Conservation (phyloP, 2,329 filamentous ascomycete genomes). For the Xylaria sp. region DNA sequence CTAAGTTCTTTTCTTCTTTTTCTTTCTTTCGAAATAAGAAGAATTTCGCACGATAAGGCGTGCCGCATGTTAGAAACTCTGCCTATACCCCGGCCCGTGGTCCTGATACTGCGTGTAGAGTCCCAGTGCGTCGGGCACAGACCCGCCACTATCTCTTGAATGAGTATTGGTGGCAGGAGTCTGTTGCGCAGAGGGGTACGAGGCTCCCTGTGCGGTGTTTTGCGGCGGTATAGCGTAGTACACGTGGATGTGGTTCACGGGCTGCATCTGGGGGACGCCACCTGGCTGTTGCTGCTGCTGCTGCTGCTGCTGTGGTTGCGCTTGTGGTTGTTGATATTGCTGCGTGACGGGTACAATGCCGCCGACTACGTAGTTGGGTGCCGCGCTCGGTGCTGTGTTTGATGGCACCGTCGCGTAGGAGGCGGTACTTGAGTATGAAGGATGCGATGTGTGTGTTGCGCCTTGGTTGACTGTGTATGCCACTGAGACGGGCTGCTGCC, state of each 20-base stretch:
- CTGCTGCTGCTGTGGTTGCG: conserved; percentile 7
- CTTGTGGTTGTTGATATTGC: conserved; percentile 2
- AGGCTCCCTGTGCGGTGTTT: not conserved
- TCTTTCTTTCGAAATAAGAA: too few species aligned
- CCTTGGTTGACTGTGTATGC: conserved; percentile 24
- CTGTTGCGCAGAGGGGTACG: not conserved
- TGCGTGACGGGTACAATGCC: conserved; percentile 14
- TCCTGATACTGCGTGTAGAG: conserved; percentile 3
- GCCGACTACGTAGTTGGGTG: conserved; percentile 1
- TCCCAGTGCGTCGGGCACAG: conserved; percentile 10
- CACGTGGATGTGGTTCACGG: conserved; percentile 29
- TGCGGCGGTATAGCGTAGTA: conserved; percentile 24
- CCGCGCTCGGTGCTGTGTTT: conserved; percentile 20
- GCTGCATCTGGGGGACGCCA: conserved; percentile 11
- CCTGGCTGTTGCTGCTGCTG: conserved; percentile 13
- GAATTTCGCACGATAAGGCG: not conserved
- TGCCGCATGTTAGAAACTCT: conserved; percentile 29
- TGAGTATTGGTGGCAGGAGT: not conserved
- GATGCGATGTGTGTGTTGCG: conserved; percentile 4
- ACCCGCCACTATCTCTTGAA: not conserved
- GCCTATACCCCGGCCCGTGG: conserved; percentile 25
- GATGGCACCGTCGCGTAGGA: conserved; percentile 15
- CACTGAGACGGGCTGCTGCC: conserved; percentile 20
- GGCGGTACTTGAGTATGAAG: conserved; percentile 12
- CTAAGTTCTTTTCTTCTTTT: not conserved